phyloP scores from a whole-genome alignment of 306 rosid species.

The Potentilla sterilis region DNA sequence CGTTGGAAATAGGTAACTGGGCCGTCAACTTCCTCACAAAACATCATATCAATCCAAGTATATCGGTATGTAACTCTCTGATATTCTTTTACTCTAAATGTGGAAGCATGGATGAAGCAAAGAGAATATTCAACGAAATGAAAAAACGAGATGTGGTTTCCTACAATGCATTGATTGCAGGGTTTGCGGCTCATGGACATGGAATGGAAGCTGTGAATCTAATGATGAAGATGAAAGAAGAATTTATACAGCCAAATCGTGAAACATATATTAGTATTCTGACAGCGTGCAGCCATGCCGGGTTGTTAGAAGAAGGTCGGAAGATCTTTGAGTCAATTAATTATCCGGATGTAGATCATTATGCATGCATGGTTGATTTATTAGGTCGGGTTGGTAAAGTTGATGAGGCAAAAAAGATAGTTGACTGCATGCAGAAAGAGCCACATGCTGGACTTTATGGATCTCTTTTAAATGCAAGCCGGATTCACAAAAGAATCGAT shows the following conservation, averaged over 20 bases:
- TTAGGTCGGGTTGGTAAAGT: constrained; percentile 60
- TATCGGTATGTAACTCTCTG: constrained; percentile 56
- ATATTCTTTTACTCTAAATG: constrained; percentile 67
- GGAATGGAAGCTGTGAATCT: constrained; percentile 56
- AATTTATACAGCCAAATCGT: constrained; percentile 53
- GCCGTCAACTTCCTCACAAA: constrained; percentile 38
- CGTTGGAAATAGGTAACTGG: constrained; percentile 59
- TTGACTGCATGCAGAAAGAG: constrained; percentile 55
- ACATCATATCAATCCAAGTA: constrained; percentile 40
- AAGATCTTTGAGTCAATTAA: constrained; percentile 53
- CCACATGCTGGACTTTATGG: constrained; percentile 73
- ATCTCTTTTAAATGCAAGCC: constrained; percentile 58
- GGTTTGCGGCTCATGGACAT: constrained; percentile 61
- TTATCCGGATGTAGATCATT: constrained; percentile 60
- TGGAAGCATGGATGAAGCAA: constrained; percentile 55
- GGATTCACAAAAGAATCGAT: constrained; percentile 50
- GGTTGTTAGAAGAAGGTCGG: constrained; percentile 53
- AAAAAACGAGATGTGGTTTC: constrained; percentile 52
- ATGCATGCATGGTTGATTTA: constrained; percentile 68
- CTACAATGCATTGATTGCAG: constrained; percentile 60
- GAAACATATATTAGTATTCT: constrained; percentile 49
- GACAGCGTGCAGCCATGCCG: constrained; percentile 69
- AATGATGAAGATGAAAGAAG: constrained; percentile 49
- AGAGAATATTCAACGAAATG: constrained; percentile 50
- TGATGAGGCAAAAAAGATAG: constrained; percentile 52